Percentiles rank a stretch among this genome's conserved stretches.
Evolutionary conservation across 495 filamentous ascomycete species (phyloP).

Genomic region (Podospora australis): DNA sequence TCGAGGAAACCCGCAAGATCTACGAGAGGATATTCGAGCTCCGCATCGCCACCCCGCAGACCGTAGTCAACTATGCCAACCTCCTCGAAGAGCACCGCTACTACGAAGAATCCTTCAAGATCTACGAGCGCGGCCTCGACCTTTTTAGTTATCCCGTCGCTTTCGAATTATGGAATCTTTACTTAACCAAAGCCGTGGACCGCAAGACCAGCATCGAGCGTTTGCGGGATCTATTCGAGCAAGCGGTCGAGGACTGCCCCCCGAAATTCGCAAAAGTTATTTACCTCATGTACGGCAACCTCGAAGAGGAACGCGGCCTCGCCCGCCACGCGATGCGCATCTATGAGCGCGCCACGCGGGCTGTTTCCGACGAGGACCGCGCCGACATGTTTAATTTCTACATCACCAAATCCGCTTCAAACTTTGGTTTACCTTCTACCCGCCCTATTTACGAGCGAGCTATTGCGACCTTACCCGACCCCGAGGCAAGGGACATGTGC

Average conservation of each 20-base stretch:
- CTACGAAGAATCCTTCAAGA: constrained; percentile 95
- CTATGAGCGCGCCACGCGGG: constrained; percentile 93
- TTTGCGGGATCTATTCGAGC: constrained; percentile 92
- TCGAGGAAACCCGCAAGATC: constrained; percentile 88
- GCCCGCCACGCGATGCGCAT: constrained; percentile 99
- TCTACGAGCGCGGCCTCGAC: constrained; percentile 94
- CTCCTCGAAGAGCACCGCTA: constrained; percentile 93
- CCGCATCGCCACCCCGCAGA: constrained; percentile 95
- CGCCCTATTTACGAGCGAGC: constrained; percentile 94
- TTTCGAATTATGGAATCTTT: constrained; percentile 98
- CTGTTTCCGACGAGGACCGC: constrained; percentile 90
- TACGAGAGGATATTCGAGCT: constrained; percentile 98
- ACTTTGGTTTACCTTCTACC: constrained; percentile 95
- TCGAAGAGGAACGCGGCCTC: constrained; percentile 93
- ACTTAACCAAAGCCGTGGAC: constrained; percentile 94
- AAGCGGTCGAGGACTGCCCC: constrained; percentile 89
- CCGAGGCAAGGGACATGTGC: constrained; percentile 95
- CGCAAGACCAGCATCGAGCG: constrained; percentile 92
- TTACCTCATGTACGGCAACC: constrained; percentile 96
- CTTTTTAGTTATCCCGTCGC: constrained; percentile 97
- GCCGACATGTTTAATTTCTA: constrained; percentile 99
- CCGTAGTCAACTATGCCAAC: constrained; percentile 97
- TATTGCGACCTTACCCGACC: constrained; percentile 84
- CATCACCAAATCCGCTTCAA: constrained; percentile 97
- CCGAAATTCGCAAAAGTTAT: constrained; percentile 93